A percentile compares a stretch with the other conserved stretches of the same genome.
phyloP scores from a whole-genome alignment of 2,329 filamentous ascomycete genomes.

The Colletotrichum sublineola region DNA sequence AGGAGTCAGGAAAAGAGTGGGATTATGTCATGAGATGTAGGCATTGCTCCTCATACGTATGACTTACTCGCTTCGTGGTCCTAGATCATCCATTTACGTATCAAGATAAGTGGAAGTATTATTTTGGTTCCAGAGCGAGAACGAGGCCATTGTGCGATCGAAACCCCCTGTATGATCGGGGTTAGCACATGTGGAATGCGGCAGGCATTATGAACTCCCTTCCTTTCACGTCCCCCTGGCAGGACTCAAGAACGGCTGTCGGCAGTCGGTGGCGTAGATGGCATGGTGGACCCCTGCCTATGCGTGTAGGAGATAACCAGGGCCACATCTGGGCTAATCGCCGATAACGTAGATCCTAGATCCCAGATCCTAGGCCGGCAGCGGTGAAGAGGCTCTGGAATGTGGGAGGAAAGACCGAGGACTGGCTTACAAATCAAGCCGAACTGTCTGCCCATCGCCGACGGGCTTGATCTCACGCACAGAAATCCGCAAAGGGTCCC shows the following conservation, averaged over 20 bases:
- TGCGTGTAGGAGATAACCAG: conserved; percentile 13
- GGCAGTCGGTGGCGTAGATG: conserved; percentile 20
- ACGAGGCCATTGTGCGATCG: conserved; percentile 13
- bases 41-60: no score
- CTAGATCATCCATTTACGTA: no score
- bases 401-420: not conserved
- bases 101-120: no score
- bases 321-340: conserved; percentile 30
- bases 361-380: not conserved
- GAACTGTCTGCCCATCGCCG: not conserved
- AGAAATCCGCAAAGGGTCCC: not conserved
- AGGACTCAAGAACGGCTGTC: not conserved
- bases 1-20: no score
- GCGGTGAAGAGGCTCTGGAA: not conserved
- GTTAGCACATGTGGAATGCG: no score
- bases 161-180: not conserved
- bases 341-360: conserved; percentile 11
- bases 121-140: not conserved
- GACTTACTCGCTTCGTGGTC: no score
- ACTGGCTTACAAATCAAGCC: conserved; percentile 1
- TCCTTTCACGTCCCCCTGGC: not conserved
- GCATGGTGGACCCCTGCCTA: not conserved
- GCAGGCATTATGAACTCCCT: not conserved
- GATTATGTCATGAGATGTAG: no score
- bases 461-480: conserved; percentile 3